Conservation (phyloP, 306 rosid genomes). For the Vigna hirtella region DNA sequence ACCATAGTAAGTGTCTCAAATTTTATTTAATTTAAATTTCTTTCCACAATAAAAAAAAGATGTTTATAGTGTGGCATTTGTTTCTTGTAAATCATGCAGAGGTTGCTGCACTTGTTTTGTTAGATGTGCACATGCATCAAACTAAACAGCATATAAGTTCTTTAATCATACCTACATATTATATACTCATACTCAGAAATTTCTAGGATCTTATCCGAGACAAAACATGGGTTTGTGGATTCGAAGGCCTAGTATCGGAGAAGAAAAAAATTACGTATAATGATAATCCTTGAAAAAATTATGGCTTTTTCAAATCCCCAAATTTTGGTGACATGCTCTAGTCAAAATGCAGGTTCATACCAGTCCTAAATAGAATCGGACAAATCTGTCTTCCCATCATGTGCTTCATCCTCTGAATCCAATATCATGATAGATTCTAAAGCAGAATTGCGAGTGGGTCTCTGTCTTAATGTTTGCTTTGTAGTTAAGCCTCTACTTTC, state of each 20-base stretch:
- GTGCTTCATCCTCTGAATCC: slow-evolving; percentile 64
- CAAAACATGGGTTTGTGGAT: not conserved
- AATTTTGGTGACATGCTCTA: not conserved
- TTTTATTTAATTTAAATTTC: not conserved
- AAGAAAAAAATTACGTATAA: slow-evolving; percentile 17
- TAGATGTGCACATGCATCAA: not conserved
- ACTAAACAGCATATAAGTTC: not conserved
- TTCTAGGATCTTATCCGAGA: slow-evolving; percentile 19
- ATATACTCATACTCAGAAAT: slow-evolving; percentile 34
- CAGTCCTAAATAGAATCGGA: slow-evolving; percentile 31
- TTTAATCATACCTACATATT: slow-evolving; percentile 13
- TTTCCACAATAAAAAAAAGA: not conserved
- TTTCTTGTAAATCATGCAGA: slow-evolving; percentile 6
- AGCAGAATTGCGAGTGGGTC: slow-evolving; percentile 80
- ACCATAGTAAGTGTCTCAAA: no score
- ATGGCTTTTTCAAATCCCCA: not conserved
- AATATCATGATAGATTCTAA: slow-evolving; percentile 53
- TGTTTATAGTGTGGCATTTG: not conserved
- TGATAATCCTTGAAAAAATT: slow-evolving; percentile 13
- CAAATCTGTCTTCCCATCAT: slow-evolving; percentile 30
- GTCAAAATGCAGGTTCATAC: slow-evolving; percentile 22
- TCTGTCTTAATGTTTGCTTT: slow-evolving; percentile 77
- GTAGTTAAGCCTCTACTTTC: slow-evolving; percentile 61
- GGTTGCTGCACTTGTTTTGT: not conserved
- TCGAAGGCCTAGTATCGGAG: slow-evolving; percentile 11